Base-by-base conservation (phyloP, 169 alveolate genomes). In the Cryptosporidium canis region DNA sequence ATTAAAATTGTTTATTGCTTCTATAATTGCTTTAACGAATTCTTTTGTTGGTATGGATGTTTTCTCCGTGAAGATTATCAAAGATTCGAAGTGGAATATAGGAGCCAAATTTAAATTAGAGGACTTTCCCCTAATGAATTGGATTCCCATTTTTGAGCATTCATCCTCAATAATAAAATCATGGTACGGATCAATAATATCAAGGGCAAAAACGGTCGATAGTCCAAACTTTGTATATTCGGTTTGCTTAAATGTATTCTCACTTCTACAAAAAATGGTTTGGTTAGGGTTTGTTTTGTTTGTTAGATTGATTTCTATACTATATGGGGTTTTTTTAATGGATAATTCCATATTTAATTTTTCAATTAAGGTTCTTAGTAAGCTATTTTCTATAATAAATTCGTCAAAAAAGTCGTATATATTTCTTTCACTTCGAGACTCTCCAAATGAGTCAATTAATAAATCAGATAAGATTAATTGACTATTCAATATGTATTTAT, bases 351-450 rank as follows among this genome's bases (percentile, higher is more conserved):
- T 12, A 21, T 66, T 66, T 21, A 21, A 24, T 44, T 18, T 21
- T 39, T 66, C 39, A 18, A 66, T 41, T n/a, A 66, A 41, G n/a
- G 47, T 27, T 37, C 9, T 43, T 21, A 66, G 63, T 37, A 6
- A 21, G 41, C 29, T 43, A 41, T 66, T 66, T 5, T 66, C 83
- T 8, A 66, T 66, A 41, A 31, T n/a, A 66, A 27, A 66, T 66
- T 43, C 83, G 5, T 66, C 83, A 43, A 66, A 66, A n/a, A 18
- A 27, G n/a, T 44, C 61, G 18, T n/a, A 3, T 9, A 27, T 12
- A 43, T 44, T 37, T 31, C 9, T 66, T 66, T 3, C 33, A 33
- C 18, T 51, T 6, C 0, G 0, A 51, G 6, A 21, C 24, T 0
- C 35, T 7, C n/a, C 31, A 51, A 51, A 14, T 1, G 31, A 51